Percentiles rank a stretch among this genome's conserved stretches.
Conservation (phyloP, 805 yeast genomes). For the Wickerhamiella hasegawae region DNA sequence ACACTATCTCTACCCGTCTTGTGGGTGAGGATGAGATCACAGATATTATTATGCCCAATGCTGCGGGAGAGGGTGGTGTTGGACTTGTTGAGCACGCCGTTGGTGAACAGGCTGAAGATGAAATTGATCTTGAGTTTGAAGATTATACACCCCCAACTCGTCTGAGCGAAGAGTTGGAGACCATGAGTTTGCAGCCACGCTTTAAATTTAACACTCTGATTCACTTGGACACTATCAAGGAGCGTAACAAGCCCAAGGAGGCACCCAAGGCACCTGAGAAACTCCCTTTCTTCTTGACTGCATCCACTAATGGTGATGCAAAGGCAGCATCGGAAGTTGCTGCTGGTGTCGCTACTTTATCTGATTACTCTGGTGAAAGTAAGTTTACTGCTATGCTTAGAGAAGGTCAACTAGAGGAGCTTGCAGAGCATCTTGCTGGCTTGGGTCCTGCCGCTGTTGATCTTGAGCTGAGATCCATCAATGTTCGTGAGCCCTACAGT, state of each 20-base stretch:
- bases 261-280: conserved; percentile 72
- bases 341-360: neutral
- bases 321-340: neutral
- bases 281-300: conserved; percentile 58
- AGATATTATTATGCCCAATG: conserved; percentile 49
- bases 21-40: conserved; percentile 42
- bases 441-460: conserved; percentile 70
- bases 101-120: conserved; percentile 21
- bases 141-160: conserved; percentile 27
- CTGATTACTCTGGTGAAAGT: neutral
- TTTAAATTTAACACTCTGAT: conserved; percentile 62
- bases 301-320: neutral
- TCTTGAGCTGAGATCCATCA: conserved; percentile 70
- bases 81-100: conserved; percentile 58
- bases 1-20: conserved; percentile 49
- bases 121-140: conserved; percentile 25
- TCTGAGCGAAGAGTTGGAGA: conserved; percentile 43
- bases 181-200: conserved; percentile 66
- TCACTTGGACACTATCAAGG: conserved; percentile 69
- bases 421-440: conserved; percentile 37
- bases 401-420: conserved; percentile 26
- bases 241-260: conserved; percentile 79
- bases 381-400: conserved; percentile 8
- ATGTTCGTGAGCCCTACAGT: conserved; percentile 34
- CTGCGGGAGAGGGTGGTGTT: conserved; percentile 62